Conservation (phyloP, 192 early-diverging fungal species). For the Bifiguratus adelaidae region DNA sequence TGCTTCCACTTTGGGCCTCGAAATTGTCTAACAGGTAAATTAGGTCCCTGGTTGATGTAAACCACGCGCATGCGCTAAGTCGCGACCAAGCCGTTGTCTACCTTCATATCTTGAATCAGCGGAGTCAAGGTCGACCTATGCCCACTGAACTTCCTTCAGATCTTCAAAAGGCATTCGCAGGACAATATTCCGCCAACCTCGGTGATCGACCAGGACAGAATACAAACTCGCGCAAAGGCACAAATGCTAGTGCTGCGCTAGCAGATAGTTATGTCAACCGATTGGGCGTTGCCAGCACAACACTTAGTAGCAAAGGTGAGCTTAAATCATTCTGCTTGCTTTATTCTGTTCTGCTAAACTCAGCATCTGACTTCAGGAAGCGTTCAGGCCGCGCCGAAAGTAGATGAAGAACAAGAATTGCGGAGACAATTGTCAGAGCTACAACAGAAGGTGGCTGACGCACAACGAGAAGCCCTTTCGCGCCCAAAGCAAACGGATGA, state of each 20-base stretch:
- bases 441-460: slow-evolving; percentile 33
- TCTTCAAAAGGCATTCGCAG: slow-evolving; percentile 38
- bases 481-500: background rate
- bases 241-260: slow-evolving; percentile 9
- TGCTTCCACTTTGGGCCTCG: no score
- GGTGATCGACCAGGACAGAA: slow-evolving; percentile 17
- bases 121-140: slow-evolving; percentile 34
- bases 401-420: slow-evolving; percentile 33
- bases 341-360: background rate
- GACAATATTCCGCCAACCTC: slow-evolving; percentile 31
- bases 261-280: slow-evolving; percentile 25
- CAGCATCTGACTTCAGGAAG: background rate
- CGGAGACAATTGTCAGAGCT: slow-evolving; percentile 30
- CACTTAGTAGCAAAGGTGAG: slow-evolving; percentile 15
- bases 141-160: slow-evolving; percentile 34
- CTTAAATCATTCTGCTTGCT: background rate
- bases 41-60: slow-evolving; percentile 45
- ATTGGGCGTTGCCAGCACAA: slow-evolving; percentile 17
- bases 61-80: slow-evolving; percentile 36
- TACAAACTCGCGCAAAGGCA: slow-evolving; percentile 8
- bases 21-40: no score
- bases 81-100: slow-evolving; percentile 45
- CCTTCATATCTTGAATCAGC: slow-evolving; percentile 44
- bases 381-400: slow-evolving; percentile 6
- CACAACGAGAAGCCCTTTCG: slow-evolving; percentile 19